Evolutionary conservation across 78 protist genomes (phyloP).

Genomic region (Isochrysis galbana): DNA sequence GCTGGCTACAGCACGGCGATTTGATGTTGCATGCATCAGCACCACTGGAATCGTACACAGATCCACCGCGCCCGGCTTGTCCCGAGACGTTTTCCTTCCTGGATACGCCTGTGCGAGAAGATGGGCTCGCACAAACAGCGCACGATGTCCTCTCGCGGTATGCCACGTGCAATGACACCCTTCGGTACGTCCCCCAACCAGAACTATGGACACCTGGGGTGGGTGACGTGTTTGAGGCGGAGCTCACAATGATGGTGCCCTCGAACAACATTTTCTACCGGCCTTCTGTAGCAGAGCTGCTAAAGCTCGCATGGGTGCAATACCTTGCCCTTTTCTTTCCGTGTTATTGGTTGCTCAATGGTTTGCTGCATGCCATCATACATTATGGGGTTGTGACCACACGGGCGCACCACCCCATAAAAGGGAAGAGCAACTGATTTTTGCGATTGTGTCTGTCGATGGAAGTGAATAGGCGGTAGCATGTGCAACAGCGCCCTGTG

Average conservation of each 20-base stretch:
- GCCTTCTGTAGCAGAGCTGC: background rate
- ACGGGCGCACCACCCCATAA: background rate
- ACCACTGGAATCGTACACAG: background rate
- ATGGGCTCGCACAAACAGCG: background rate
- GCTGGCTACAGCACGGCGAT: background rate
- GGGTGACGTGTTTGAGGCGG: background rate
- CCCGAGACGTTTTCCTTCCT: background rate
- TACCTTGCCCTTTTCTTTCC: background rate
- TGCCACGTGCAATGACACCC: background rate
- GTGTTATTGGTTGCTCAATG: background rate
- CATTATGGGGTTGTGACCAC: background rate
- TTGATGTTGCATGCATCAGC: background rate
- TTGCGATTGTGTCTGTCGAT: too few relatives aligned
- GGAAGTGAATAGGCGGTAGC: too few relatives aligned
- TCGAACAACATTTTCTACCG: background rate
- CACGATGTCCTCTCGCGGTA: background rate
- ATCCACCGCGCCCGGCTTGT: background rate
- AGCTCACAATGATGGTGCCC: background rate
- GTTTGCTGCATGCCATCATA: background rate
- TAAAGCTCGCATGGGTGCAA: background rate
- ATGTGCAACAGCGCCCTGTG: too few relatives aligned
- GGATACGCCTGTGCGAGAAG: background rate
- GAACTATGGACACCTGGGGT: background rate
- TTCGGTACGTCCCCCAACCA: background rate
- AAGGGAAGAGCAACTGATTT: background rate